Conservation (phyloP, 169 alveolate genomes). For the Plasmodium malariae region DNA sequence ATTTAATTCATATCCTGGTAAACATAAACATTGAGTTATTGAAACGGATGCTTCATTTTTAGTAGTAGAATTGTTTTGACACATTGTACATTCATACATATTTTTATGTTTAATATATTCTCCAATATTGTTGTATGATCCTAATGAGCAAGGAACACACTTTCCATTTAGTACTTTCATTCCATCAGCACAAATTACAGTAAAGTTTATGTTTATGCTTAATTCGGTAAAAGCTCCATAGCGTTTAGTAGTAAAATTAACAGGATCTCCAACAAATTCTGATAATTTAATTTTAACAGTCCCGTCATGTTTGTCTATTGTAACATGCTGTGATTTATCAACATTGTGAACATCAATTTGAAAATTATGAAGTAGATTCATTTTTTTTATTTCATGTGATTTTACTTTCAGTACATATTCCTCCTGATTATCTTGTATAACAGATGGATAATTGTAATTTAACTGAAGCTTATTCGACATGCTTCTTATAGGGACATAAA, state of each 20-base stretch:
- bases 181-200: constrained; percentile 81
- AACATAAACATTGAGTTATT: constrained; percentile 85
- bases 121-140: constrained; percentile 75
- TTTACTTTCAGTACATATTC: constrained; percentile 36
- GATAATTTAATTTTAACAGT: constrained; percentile 48
- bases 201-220: constrained; percentile 55
- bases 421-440: constrained; percentile 41
- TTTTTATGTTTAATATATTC: constrained; percentile 61
- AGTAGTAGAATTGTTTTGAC: constrained; percentile 84
- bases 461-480: constrained; percentile 38
- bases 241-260: constrained; percentile 35
- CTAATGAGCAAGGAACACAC: constrained; percentile 80
- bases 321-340: constrained; percentile 42
- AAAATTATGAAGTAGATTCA: constrained; percentile 58
- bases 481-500: constrained; percentile 33
- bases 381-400: constrained; percentile 70
- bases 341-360: constrained; percentile 49
- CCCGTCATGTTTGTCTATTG: constrained; percentile 67
- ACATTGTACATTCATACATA: constrained; percentile 47
- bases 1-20: constrained; percentile 85
- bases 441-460: constrained; percentile 39
- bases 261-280: constrained; percentile 65
- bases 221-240: constrained; percentile 77
- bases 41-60: constrained; percentile 84
- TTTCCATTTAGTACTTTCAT: constrained; percentile 70